These are phyloP conservation scores for Backusella liffmaniae DNA, from an alignment of 192 early-diverging fungal species.

Conservation along the genomic window DNA sequence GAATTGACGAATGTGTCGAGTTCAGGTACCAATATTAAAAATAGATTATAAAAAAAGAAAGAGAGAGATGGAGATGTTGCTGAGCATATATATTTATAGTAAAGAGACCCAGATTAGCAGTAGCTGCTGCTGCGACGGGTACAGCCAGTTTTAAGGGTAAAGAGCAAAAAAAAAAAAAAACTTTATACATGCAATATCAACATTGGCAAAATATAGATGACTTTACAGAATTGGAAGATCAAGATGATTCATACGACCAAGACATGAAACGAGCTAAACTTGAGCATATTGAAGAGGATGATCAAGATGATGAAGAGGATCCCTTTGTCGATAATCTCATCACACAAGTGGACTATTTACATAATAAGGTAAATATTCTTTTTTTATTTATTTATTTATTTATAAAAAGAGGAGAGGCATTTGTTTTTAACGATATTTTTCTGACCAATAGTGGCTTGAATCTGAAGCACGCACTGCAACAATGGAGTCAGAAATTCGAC, in stretches of 20 bases:
- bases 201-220: background rate
- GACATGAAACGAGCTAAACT: background rate
- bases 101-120: background rate
- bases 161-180: background rate
- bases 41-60: background rate
- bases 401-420: no score
- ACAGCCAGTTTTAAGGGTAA: background rate
- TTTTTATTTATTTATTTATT: background rate
- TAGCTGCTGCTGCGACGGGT: background rate
- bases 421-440: background rate
- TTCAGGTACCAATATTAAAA: conserved; percentile 16
- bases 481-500: conserved; percentile 55
- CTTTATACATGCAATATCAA: background rate
- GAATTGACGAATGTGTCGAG: conserved; percentile 24
- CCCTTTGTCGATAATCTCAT: conserved; percentile 37
- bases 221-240: conserved; percentile 6
- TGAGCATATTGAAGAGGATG: conserved; percentile 3
- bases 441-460: conserved; percentile 37
- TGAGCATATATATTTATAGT: background rate
- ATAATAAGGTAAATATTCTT: conserved; percentile 37
- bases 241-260: conserved; percentile 14
- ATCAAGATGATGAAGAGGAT: conserved; percentile 32
- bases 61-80: background rate
- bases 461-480: conserved; percentile 49
- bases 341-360: conserved; percentile 35